Evolutionary conservation across 2,329 filamentous ascomycete genomes (phyloP), one percentile per base, ranked within the genome.

Genomic region (Chrysoporthe deuterocubensis): DNA sequence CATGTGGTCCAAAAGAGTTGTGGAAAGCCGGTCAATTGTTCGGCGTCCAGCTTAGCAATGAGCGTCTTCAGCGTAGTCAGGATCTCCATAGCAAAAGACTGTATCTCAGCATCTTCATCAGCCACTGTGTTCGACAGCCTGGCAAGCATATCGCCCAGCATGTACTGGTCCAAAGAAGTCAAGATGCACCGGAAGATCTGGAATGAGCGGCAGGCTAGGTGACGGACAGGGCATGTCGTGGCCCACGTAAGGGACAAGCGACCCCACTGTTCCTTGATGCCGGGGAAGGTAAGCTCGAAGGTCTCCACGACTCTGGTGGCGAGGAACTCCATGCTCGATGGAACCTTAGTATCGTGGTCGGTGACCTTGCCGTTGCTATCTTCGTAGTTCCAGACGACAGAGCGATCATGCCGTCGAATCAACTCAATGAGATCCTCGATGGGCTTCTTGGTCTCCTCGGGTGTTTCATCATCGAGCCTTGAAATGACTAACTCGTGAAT

Each of bases 1-100:
- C 94, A 97, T 0, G 93, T 97, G 0, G 95, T 97, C 96, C 96
- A 99, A 79, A 99, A 98, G 0, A 99, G 83, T 75, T 98, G 95
- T 1, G 96, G 96, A 72, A 97, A 97, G n/a, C 90, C 89, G 60
- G 97, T 80, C 1, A 99, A 84, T 76, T 94, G 91, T 48, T 91
- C 87, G 0, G 91, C 85, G 26, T 94, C 90, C 40, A 98, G 82
- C 66, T 95, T 96, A 72, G 89, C 87, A 67, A 99, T 97, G 57
- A 99, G 91, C 0, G 94, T 94, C 75, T 96, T 94, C 63, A 99
- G 79, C 0, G 96, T 99, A 0, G 94, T 97, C 64, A 99, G 80
- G 67, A 99, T 98, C 76, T 99, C 96, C 90, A 98, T 95, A 0
- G 96, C 96, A 75, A 99, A 99, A 0, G 94, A 95, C 75, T 97